phyloP scores from a whole-genome alignment of 441 rosid species.

The Viola pubescens region DNA sequence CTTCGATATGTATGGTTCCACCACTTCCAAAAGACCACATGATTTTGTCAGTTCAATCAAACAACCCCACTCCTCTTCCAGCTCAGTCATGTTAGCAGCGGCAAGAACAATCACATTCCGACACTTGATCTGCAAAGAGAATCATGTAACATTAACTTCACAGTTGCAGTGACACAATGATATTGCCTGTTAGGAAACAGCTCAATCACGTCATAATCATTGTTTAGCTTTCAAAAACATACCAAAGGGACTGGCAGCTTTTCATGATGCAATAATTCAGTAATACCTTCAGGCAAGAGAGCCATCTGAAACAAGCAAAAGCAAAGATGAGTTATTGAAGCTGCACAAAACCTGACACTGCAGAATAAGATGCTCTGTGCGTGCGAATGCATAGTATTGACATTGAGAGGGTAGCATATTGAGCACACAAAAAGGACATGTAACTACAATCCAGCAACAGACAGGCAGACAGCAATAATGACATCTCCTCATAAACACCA shows the following conservation, averaged over 20 bases:
- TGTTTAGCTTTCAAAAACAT: constrained; percentile 23
- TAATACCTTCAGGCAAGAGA: constrained; percentile 87
- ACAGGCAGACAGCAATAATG: not conserved
- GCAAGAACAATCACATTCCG: constrained; percentile 62
- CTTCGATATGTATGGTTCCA: constrained; percentile 51
- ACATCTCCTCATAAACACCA: too few species aligned
- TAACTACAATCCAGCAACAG: not conserved
- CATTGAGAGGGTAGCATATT: constrained; percentile 9
- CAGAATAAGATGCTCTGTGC: not conserved
- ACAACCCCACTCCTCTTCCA: constrained; percentile 80
- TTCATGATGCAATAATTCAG: constrained; percentile 85
- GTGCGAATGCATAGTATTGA: not conserved
- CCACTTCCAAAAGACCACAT: constrained; percentile 33
- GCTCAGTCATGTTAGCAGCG: constrained; percentile 64
- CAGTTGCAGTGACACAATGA: not conserved
- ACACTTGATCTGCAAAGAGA: constrained; percentile 65
- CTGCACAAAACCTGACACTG: constrained; percentile 2
- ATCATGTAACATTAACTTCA: constrained; percentile 10
- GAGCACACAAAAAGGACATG: not conserved
- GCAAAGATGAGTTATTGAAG: constrained; percentile 17
- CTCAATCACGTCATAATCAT: not conserved
- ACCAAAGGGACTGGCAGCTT: constrained; percentile 80
- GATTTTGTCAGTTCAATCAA: constrained; percentile 47
- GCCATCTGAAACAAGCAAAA: constrained; percentile 65
- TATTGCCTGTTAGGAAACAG: constrained; percentile 1